Base-by-base conservation (phyloP, 345 rosid species). In the Arabis alpina region DNA sequence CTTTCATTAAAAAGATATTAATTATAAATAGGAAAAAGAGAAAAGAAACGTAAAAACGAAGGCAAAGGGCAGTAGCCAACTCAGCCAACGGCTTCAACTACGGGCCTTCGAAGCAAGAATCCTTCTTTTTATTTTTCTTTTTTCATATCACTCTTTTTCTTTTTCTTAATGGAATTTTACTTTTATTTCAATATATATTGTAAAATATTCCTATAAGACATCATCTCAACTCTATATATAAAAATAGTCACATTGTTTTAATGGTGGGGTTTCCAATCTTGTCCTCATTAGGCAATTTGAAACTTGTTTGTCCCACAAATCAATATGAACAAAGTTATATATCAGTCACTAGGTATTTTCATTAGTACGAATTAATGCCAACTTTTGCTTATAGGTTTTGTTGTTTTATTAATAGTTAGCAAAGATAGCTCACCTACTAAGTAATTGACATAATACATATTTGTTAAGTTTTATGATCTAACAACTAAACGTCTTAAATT, bases 21-120 rank as follows among this genome's bases (percentile, higher is more conserved):
- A 10, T 19, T 19, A 19, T 42, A 59, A 8, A 5, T 34, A 34
- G 37, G 36, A 8, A 61, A 61, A 64, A 42, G 25, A n/a, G 64
- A 66, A 61, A 50, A 54, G 67, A 74, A 68, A 75, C 78, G 69
- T 75, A 61, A 61, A 61, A 45, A 42, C 23, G 58, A 75, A 75
- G 78, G 70, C 73, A 74, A 25, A 73, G 44, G 28, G 63, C 11
- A 52, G 50, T 45, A 62, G 62, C 69, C 54, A 40, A 47, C 61
- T 60, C 47, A 51, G 41, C 45, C 65, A 59, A 66, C 69, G 73
- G 68, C 68, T 66, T 68, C 75, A 59, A 64, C 77, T 68, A 62
- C 74, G 69, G 64, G 59, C 77, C 63, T 72, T 71, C 60, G 59
- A 77, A 77, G 68, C 77, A 77, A 77, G 76, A 65, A 77, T 77